Percentiles rank a stretch among this genome's conserved stretches.
Conservation (phyloP, 805 yeast species). For the Priceomyces carsonii region DNA sequence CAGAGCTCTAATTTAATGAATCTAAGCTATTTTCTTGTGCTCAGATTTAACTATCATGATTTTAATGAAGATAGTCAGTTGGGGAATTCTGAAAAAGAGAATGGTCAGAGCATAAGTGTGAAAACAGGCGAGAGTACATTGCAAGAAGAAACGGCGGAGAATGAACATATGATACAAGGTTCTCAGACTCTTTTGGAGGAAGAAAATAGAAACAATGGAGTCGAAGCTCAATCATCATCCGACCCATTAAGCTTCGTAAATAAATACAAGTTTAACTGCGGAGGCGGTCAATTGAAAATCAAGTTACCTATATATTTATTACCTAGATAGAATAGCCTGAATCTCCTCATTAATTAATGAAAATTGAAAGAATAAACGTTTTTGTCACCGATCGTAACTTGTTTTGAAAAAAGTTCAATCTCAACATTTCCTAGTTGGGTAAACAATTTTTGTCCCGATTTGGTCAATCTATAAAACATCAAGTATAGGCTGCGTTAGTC, state of each 20-base stretch:
- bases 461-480: too few species aligned
- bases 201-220: too few species aligned
- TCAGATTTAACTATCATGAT: conserved; percentile 36
- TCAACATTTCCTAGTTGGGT: conserved; percentile 5
- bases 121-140: too few species aligned
- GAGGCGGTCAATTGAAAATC: conserved; percentile 30
- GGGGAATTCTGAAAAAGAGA: conserved; percentile 3
- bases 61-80: conserved; percentile 13
- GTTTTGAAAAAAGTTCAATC: too few species aligned
- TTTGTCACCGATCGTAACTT: too few species aligned
- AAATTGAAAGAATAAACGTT: too few species aligned
- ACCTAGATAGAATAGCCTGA: conserved; percentile 10
- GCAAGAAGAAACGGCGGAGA: too few species aligned
- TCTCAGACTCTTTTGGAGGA: too few species aligned
- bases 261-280: conserved; percentile 20
- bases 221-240: background rate
- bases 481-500: too few species aligned
- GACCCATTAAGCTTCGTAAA: conserved; percentile 2
- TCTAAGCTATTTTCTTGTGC: conserved; percentile 34
- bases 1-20: conserved; percentile 37
- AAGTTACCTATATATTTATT: conserved; percentile 26
- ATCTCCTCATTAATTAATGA: too few species aligned
- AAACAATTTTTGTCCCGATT: conserved; percentile 1
- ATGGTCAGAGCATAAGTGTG: background rate
- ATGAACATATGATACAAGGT: too few species aligned